Evolutionary conservation across 2,329 filamentous ascomycete genomes (phyloP).

Genomic region (Talaromyces rugulosus): DNA sequence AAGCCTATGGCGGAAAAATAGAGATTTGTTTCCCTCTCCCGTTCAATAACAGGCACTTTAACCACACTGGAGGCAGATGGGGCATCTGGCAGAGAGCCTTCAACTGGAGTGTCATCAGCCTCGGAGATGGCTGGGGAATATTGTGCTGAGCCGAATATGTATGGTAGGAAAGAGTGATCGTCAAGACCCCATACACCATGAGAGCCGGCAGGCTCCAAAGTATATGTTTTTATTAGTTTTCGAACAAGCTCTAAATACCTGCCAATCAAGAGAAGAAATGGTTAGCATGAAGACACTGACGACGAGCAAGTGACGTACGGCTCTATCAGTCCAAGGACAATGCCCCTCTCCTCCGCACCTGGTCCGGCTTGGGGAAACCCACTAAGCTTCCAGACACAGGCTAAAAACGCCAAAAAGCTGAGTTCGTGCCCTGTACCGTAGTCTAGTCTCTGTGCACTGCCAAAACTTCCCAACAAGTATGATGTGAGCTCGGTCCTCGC

Average conservation of each 20-base stretch:
- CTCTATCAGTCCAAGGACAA: constrained; percentile 78
- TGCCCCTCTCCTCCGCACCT: constrained; percentile 65
- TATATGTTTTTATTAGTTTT: constrained; percentile 82
- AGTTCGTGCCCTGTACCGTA: constrained; percentile 96
- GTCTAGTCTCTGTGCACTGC: constrained; percentile 82
- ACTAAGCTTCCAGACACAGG: constrained; percentile 83
- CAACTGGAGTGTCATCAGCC: constrained; percentile 62
- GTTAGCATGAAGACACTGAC: neutral
- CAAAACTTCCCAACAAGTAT: constrained; percentile 83
- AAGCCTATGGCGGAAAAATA: constrained; percentile 96
- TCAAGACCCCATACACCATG: constrained; percentile 99
- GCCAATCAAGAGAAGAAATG: constrained; percentile 4
- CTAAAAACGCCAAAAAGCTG: constrained; percentile 89
- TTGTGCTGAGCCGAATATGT: constrained; percentile 93
- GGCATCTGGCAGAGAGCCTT: constrained; percentile 70
- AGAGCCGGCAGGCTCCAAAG: constrained; percentile 88
- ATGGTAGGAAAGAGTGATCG: constrained; percentile 90
- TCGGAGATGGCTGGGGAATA: constrained; percentile 69
- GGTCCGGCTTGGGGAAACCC: constrained; percentile 60
- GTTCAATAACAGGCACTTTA: constrained; percentile 60
- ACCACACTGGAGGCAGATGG: constrained; percentile 69
- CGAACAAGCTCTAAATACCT: constrained; percentile 80
- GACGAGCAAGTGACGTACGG: constrained; percentile 55
- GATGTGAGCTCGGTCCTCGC: constrained; percentile 65
- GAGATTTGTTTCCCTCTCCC: constrained; percentile 66